Percentiles rank a stretch among this genome's conserved stretches.
Evolutionary conservation across 441 rosid genomes (phyloP).

Genomic region (Bruguiera hainesii): DNA sequence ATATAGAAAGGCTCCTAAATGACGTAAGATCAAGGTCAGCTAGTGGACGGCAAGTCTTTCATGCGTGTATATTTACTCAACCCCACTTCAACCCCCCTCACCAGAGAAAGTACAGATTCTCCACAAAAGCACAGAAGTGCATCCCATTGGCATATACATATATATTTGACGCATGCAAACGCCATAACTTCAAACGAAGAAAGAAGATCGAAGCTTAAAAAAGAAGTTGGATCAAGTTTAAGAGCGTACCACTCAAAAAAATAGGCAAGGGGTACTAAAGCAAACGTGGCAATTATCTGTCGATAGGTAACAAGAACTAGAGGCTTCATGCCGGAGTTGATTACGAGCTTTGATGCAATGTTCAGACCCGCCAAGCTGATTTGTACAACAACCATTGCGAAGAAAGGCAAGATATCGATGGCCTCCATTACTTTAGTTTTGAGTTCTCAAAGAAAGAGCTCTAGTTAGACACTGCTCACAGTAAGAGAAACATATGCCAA

Average conservation of each 20-base stretch:
- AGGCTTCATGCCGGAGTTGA: conserved; percentile 90
- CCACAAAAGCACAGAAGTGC: too few relatives aligned
- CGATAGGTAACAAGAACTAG: conserved; percentile 75
- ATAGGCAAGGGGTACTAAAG: conserved; percentile 64
- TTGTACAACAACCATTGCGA: conserved; percentile 80
- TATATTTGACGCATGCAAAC: too few relatives aligned
- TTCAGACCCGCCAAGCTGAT: conserved; percentile 82
- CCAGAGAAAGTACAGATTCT: too few relatives aligned
- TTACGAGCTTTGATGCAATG: conserved; percentile 81
- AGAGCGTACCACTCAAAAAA: conserved; percentile 60
- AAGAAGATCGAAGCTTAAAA: too few relatives aligned
- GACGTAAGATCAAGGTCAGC: too few relatives aligned
- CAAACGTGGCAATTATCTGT: conserved; percentile 72
- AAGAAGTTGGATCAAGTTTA: neutral
- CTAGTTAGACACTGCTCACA: neutral
- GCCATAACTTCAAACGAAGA: too few relatives aligned
- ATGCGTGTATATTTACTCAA: too few relatives aligned
- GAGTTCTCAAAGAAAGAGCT: neutral
- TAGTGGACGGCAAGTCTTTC: too few relatives aligned
- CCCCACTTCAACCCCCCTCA: too few relatives aligned
- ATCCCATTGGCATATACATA: too few relatives aligned
- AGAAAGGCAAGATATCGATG: conserved; percentile 51
- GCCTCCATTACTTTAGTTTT: conserved; percentile 23
- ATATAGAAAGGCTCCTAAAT: too few relatives aligned
- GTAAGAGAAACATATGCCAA: neutral